Base-by-base conservation (phyloP, 371 early-diverging fungal genomes). In the Neoconidiobolus thromboides region DNA sequence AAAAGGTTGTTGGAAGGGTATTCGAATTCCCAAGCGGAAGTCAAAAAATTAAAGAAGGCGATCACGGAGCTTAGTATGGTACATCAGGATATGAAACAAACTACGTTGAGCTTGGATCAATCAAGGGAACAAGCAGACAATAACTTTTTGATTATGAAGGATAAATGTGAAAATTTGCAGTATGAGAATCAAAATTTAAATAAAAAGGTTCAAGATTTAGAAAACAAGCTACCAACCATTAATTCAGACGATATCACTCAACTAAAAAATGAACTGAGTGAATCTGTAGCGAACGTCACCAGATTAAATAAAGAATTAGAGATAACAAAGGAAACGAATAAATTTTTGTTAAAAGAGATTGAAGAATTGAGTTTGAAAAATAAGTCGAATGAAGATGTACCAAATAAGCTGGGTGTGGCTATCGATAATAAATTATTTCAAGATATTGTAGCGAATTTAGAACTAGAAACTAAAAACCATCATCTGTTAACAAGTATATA, bases 401-500 rank as follows among this genome's bases (percentile, higher is more conserved):
- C 49, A 12, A 26, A 26, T 26, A 26, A 26, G 26, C 26, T 26
- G 26, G 26, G 26, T 26, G 55, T 55, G 6, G 14, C 55, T 10
- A 26, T 58, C 10, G 58, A 58, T 48, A 9, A 3, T 38, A 46
- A 43, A 7, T 7, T 58, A 4, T 58, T 48, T 40, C 15, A 48
- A 38, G 58, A 58, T 5, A 58, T 58, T 12, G 1, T 58, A 1
- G 48, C 48, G 5, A 58, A 58, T 39, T 14, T 58, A 36, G 44
- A 58, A 37, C 58, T 58, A 4, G 58, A 58, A 39, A 37, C 58
- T 3, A 58, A 58, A 48, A 58, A 58, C 58, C 58, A 58, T 43
- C 9, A 46, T 36, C 42, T 58, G 37, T 38, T 58, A 5, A 58
- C 10, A 12, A 48, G 48, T 5, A 58, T 58, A 4, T 40, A 58